Evolutionary conservation across 495 filamentous ascomycete genomes (phyloP), one percentile per base, ranked within the genome.

Genomic region (Daldinia concentrica): DNA sequence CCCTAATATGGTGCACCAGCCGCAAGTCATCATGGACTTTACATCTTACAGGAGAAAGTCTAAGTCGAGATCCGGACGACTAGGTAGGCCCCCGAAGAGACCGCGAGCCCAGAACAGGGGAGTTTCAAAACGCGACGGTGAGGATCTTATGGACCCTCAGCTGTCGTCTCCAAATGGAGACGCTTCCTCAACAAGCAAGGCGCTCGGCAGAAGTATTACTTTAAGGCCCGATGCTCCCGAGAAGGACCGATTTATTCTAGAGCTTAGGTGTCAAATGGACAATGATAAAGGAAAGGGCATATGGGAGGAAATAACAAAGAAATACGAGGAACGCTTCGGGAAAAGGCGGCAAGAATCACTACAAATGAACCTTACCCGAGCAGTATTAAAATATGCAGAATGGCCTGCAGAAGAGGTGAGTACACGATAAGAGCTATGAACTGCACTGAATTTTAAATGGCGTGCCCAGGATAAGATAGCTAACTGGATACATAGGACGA

Each of bases 221-320:
- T 76, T 85, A 50, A 73, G 78, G 17, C 74, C 79, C 59, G 78
- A 81, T 22, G 81, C 81, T n/a, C 80, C 82, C 6, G 81, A 82
- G n/a, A 82, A 84, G 29, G 82, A 83, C 68, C 77, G 78, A 29
- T 83, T 70, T 57, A 76, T 85, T 15, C 77, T 84, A 37, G 76
- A 82, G 45, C 74, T 83, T 15, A 76, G 81, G 15, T 83, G 80
- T 50, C 72, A 81, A 58, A 79, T 78, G 64, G 72, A 80, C n/a
- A 73, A 76, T 29, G 81, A 82, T 19, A 84, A 83, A 63, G 83
- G 83, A 36, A 84, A 85, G 72, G 83, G 82, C 1, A 85, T 85
- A 81, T 85, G 83, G 83, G 81, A 84, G 36, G 78, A 81, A 52
- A 85, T 84, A 66, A 81, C 81, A 62, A 75, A 77, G n/a, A 78